Base-by-base conservation (phyloP, 768 basidiomycete genomes). In the Cubamyces sp. region DNA sequence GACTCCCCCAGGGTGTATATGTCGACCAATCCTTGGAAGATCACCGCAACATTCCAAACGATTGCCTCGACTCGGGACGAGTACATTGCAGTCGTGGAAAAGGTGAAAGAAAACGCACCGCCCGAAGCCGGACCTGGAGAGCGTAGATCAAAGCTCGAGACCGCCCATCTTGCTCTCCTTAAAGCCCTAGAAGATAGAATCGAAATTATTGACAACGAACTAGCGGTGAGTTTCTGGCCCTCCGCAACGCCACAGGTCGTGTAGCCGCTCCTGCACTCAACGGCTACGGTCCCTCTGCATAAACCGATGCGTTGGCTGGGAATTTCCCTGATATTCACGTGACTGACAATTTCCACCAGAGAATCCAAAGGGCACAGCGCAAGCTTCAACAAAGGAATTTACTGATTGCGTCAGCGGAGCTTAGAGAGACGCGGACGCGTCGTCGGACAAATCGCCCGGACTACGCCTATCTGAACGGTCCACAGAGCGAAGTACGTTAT, bases 21-120 rank as follows among this genome's bases (percentile, higher is more conserved):
- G 41, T 94, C 92, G 37, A 91, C 90, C 15, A 95, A 95, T 74
- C 93, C 93, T 21, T 95, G 91, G 92, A 95, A 94, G 77, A 87
- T 87, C 45, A 85, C 87, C 9, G 87, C 91, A 34, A 87, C 88
- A 16, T 90, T 94, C 69, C 81, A 87, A 67, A 81, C 87, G 12
- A 75, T 89, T 54, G 84, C 90, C 15, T 87, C 89, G 3, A 87
- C 90, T 15, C 81, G 82, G 47, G 87, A 87, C 52, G 91, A 94
- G 70, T 94, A 93, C 69, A 57, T 86, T n/a, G 78, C 76, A 5
- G 71, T 85, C 46, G 79, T 93, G 59, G 86, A 86, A 64, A 77
- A 79, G 50, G 72, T 94, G 66, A 89, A 88, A 70, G 73, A 69
- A 21, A 73, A 71, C 45, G 76, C 79, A 40, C 84, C 86, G 30